Conservation (phyloP, 1,139 yeast genomes). For the Yamadazyma blattariae region DNA sequence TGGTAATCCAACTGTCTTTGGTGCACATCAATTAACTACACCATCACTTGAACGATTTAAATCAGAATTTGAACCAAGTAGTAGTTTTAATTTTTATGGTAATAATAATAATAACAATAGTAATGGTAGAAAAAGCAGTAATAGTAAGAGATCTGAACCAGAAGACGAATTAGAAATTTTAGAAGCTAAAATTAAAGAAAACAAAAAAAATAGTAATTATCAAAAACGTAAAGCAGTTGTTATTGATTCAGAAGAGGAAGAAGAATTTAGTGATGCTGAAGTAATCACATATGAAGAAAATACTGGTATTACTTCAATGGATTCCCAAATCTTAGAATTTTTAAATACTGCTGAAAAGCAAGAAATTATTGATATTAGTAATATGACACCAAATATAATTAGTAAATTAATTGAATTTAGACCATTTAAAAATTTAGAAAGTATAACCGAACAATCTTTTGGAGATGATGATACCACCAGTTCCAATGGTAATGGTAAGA, state of each 20-base stretch:
- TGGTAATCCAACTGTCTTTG: too few relatives aligned
- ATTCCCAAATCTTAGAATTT: slow-evolving; percentile 68
- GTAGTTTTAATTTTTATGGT: too few relatives aligned
- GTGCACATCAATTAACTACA: too few relatives aligned
- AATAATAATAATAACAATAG: too few relatives aligned
- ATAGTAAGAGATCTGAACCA: too few relatives aligned
- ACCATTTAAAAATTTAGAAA: slow-evolving; percentile 62
- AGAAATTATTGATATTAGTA: slow-evolving; percentile 79
- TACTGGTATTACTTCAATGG: slow-evolving; percentile 52
- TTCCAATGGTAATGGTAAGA: too few relatives aligned
- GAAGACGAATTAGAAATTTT: slow-evolving; percentile 38
- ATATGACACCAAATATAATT: slow-evolving; percentile 68
- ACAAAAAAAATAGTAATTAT: slow-evolving; percentile 20
- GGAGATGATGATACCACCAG: slow-evolving; percentile 11
- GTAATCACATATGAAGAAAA: slow-evolving; percentile 33
- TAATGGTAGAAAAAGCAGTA: too few relatives aligned
- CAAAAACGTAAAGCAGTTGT: slow-evolving; percentile 9
- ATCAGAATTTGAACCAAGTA: background rate
- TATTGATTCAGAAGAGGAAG: slow-evolving; percentile 16
- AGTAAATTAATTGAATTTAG: slow-evolving; percentile 57
- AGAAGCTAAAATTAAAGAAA: slow-evolving; percentile 37
- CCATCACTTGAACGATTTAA: background rate
- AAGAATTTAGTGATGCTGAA: slow-evolving; percentile 37
- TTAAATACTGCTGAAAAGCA: slow-evolving; percentile 72
- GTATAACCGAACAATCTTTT: slow-evolving; percentile 56